A percentile compares a stretch with the other conserved stretches of the same genome.
Evolutionary conservation across 2,329 filamentous ascomycete genomes (phyloP).

Genomic region (Phaeosphaeriaceae sp.): DNA sequence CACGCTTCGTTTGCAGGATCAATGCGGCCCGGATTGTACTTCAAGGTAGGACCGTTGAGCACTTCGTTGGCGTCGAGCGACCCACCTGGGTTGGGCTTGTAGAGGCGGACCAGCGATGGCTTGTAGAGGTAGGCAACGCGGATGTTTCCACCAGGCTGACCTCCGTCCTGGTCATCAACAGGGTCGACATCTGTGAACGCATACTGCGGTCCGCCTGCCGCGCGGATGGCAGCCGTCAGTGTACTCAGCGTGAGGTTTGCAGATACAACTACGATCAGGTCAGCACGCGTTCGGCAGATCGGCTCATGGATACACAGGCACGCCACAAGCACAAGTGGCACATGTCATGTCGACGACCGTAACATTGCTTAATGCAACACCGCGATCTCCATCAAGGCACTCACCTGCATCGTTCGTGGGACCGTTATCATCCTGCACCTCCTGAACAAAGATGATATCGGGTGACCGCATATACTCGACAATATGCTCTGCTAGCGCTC

Average conservation of each 20-base stretch:
- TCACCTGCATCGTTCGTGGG: slow-evolving; percentile 64
- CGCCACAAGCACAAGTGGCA: background rate
- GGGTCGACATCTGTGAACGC: slow-evolving; percentile 68
- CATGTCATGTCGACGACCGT: slow-evolving; percentile 2
- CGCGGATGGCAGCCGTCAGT: slow-evolving; percentile 62
- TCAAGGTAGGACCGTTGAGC: slow-evolving; percentile 65
- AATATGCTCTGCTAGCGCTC: slow-evolving; percentile 70
- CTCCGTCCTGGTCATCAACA: slow-evolving; percentile 68
- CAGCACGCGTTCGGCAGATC: background rate
- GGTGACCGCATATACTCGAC: slow-evolving; percentile 69
- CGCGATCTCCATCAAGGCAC: slow-evolving; percentile 20
- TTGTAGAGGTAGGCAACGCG: slow-evolving; percentile 75
- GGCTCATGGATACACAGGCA: background rate
- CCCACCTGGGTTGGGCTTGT: slow-evolving; percentile 65
- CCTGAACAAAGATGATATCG: slow-evolving; percentile 73
- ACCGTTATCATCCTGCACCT: slow-evolving; percentile 74
- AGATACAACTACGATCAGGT: slow-evolving; percentile 47
- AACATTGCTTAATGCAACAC: background rate
- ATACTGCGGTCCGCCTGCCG: slow-evolving; percentile 62
- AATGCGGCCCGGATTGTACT: slow-evolving; percentile 74
- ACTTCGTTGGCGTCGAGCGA: slow-evolving; percentile 65
- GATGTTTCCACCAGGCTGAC: slow-evolving; percentile 75
- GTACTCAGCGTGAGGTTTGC: slow-evolving; percentile 68
- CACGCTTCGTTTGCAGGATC: slow-evolving; percentile 69
- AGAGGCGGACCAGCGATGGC: slow-evolving; percentile 65